Percentiles rank a stretch among this genome's conserved stretches.
Evolutionary conservation across 163 green algal species (phyloP).

Genomic region (Chlorella variabilis): DNA sequence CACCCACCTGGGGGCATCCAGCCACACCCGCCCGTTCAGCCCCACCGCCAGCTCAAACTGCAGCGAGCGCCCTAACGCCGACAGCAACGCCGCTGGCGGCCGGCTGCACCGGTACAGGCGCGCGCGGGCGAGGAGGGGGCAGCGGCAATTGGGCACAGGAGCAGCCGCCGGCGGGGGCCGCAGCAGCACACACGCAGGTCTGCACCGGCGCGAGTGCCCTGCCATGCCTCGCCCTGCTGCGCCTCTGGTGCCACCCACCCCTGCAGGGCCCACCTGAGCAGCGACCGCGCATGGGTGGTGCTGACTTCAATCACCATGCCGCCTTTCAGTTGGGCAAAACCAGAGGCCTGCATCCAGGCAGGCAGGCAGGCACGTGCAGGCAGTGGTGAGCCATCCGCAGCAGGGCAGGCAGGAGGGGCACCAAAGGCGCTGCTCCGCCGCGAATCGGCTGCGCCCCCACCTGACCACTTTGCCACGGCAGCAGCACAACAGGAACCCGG

Average conservation of each 20-base stretch:
- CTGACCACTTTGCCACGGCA: too few species aligned
- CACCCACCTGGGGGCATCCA: conserved; percentile 50
- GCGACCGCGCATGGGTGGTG: conserved; percentile 56
- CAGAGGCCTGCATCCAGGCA: conserved; percentile 50
- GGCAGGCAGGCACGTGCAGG: background rate
- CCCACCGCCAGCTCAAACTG: conserved; percentile 89
- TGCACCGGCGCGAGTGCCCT: too few species aligned
- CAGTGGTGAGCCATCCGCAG: too few species aligned
- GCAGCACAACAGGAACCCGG: too few species aligned
- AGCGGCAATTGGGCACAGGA: background rate
- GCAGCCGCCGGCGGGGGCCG: too few species aligned
- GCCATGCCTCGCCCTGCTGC: too few species aligned
- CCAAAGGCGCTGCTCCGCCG: too few species aligned
- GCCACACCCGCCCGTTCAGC: conserved; percentile 87
- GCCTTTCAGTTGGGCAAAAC: conserved; percentile 78
- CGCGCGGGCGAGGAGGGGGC: background rate
- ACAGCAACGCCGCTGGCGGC: conserved; percentile 60
- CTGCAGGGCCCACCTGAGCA: too few species aligned
- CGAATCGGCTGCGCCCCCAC: too few species aligned
- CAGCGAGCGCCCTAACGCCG: conserved; percentile 63
- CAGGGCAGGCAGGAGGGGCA: too few species aligned
- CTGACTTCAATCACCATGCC: conserved; percentile 62
- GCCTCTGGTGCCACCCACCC: too few species aligned
- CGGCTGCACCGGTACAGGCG: conserved; percentile 34
- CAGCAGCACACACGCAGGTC: too few species aligned